These are phyloP conservation scores for Haplosporangium sp. DNA, from an alignment of 371 early-diverging fungal genomes.

Conservation along the genomic window DNA sequence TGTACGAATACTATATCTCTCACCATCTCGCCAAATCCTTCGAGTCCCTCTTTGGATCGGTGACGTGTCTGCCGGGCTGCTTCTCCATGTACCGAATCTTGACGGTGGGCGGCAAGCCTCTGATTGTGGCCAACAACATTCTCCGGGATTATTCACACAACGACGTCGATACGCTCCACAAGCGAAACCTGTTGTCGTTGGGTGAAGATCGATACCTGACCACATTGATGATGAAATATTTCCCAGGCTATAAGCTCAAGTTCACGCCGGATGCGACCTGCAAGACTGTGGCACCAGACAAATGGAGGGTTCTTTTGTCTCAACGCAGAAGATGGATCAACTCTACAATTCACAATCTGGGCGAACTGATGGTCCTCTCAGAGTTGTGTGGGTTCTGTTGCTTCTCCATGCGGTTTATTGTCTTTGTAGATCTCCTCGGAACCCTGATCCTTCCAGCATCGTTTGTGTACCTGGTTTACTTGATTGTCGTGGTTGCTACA, in stretches of 20 bases:
- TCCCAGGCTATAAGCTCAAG: constrained; percentile 94
- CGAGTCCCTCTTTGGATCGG: constrained; percentile 98
- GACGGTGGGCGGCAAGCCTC: constrained; percentile 82
- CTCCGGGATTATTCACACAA: constrained; percentile 95
- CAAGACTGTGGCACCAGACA: constrained; percentile 96
- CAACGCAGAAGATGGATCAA: constrained; percentile 99
- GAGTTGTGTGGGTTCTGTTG: constrained; percentile 97
- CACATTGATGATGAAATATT: constrained; percentile 98
- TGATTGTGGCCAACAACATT: constrained; percentile 89
- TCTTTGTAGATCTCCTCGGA: constrained; percentile 92
- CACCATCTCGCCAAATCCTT: constrained; percentile 99
- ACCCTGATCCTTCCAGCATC: constrained; percentile 95
- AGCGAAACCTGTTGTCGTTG: constrained; percentile 87
- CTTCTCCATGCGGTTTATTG: constrained; percentile 99
- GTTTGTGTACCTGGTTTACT: constrained; percentile 84
- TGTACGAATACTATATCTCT: constrained; percentile 99
- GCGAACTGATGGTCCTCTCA: constrained; percentile 89
- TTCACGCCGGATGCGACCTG: constrained; percentile 97
- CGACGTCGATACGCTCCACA: constrained; percentile 97
- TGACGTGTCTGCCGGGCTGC: constrained; percentile 97
- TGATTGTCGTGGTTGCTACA: constrained; percentile 61
- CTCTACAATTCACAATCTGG: constrained; percentile 96
- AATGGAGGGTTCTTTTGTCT: constrained; percentile 93
- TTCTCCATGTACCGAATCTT: constrained; percentile 96
- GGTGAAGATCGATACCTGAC: constrained; percentile 96